These are phyloP conservation scores for slime mould (Dictyostelium discoideum) DNA, from an alignment of 78 protist species.

Conservation along the genomic window DNA sequence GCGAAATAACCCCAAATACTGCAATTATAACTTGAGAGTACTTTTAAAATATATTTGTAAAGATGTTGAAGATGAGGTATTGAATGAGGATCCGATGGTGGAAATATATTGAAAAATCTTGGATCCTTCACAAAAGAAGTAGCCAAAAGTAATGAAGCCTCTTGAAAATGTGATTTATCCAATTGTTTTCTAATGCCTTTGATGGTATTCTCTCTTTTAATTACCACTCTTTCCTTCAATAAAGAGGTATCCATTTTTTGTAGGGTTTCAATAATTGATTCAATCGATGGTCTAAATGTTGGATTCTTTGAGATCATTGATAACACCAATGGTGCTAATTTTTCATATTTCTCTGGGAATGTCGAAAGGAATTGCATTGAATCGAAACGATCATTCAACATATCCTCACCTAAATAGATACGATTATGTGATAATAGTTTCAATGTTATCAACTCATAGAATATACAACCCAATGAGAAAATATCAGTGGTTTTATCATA, in stretches of 20 bases:
- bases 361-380: constrained; percentile 12
- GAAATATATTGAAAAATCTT: constrained; percentile 8
- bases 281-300: constrained; percentile 50
- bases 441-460: constrained; percentile 55
- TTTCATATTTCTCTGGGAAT: constrained; percentile 29
- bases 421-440: background rate
- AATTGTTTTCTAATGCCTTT: constrained; percentile 63
- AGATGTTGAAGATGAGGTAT: background rate
- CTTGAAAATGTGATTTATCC: constrained; percentile 1
- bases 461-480: constrained; percentile 66
- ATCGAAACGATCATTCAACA: constrained; percentile 21
- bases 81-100: constrained; percentile 16
- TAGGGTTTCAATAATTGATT: background rate
- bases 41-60: background rate
- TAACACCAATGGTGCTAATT: constrained; percentile 43
- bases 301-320: constrained; percentile 45
- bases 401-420: constrained; percentile 37
- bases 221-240: background rate
- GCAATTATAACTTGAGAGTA: background rate
- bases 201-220: background rate
- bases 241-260: background rate
- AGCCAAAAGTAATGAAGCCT: constrained; percentile 25
- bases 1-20: constrained; percentile 50
- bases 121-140: constrained; percentile 14
- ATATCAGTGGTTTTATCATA: constrained; percentile 61